Conservation (phyloP, 331 rosid species). For the Rosa hybrid region DNA sequence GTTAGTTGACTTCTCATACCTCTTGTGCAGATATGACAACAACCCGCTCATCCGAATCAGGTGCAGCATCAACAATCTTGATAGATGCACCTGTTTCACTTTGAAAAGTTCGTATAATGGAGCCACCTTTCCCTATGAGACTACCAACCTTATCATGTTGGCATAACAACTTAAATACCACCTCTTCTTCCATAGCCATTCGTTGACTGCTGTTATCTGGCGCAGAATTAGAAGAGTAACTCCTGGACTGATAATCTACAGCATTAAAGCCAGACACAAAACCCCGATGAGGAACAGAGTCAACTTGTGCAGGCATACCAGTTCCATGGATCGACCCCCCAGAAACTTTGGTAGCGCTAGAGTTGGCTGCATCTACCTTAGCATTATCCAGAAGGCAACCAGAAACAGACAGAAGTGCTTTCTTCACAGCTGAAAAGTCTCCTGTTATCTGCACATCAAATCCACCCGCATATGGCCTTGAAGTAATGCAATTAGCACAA, state of each 20-base stretch:
- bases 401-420: conserved; percentile 67
- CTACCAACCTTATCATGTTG: conserved; percentile 87
- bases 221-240: conserved; percentile 58
- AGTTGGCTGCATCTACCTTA: conserved; percentile 42
- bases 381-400: conserved; percentile 61
- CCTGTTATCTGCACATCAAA: conserved; percentile 64
- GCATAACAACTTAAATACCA: conserved; percentile 77
- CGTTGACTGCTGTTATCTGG: conserved; percentile 61
- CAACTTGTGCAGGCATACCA: conserved; percentile 41
- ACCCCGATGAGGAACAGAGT: conserved; percentile 51
- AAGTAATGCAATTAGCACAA: background rate
- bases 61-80: conserved; percentile 69
- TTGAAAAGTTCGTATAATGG: conserved; percentile 69
- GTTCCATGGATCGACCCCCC: conserved; percentile 40
- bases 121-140: conserved; percentile 91
- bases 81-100: conserved; percentile 85
- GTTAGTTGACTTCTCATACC: conserved; percentile 47
- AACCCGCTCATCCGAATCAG: conserved; percentile 78
- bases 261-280: conserved; percentile 40
- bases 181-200: conserved; percentile 71
- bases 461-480: background rate
- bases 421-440: conserved; percentile 60
- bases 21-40: conserved; percentile 79
- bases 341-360: conserved; percentile 47
- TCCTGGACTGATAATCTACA: conserved; percentile 55